A percentile compares a stretch with the other conserved stretches of the same genome.
These are phyloP conservation scores for Hygrocybe punicea DNA, from an alignment of 768 basidiomycete genomes.

Conservation along the genomic window DNA sequence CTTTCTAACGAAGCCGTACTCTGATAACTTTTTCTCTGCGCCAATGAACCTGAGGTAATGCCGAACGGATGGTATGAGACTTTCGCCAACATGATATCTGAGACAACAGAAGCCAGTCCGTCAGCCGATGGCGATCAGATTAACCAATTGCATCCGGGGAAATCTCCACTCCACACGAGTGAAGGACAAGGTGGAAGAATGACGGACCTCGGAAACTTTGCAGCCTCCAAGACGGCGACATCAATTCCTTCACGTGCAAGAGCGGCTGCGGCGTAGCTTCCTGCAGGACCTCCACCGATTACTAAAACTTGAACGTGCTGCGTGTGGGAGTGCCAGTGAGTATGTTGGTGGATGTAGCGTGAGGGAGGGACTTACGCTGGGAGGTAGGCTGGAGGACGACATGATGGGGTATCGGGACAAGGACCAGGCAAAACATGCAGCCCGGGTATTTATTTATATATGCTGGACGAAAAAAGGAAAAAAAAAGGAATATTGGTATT, in stretches of 20 bases:
- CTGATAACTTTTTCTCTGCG: conserved; percentile 49
- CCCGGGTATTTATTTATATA: neutral
- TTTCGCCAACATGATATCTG: conserved; percentile 60
- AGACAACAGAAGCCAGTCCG: neutral
- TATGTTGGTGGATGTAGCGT: neutral
- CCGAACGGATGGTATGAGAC: conserved; percentile 58
- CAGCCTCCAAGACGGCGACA: conserved; percentile 52
- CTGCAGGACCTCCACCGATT: conserved; percentile 55
- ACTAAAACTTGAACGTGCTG: conserved; percentile 46
- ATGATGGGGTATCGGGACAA: too few relatives aligned
- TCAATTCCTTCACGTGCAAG: conserved; percentile 54
- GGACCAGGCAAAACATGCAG: neutral
- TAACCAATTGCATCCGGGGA: too few relatives aligned
- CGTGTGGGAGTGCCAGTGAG: neutral
- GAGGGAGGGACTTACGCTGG: neutral
- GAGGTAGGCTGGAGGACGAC: neutral
- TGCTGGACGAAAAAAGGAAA: neutral
- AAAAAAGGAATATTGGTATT: neutral
- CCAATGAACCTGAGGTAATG: conserved; percentile 58
- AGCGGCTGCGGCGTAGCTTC: conserved; percentile 54
- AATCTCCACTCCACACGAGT: neutral
- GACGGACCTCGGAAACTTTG: conserved; percentile 50
- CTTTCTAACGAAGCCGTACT: conserved; percentile 51
- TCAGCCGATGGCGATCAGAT: too few relatives aligned
- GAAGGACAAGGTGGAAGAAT: neutral